phyloP scores from a whole-genome alignment of 2,329 filamentous ascomycete genomes.

The Phyllosticta citrichinensis region DNA sequence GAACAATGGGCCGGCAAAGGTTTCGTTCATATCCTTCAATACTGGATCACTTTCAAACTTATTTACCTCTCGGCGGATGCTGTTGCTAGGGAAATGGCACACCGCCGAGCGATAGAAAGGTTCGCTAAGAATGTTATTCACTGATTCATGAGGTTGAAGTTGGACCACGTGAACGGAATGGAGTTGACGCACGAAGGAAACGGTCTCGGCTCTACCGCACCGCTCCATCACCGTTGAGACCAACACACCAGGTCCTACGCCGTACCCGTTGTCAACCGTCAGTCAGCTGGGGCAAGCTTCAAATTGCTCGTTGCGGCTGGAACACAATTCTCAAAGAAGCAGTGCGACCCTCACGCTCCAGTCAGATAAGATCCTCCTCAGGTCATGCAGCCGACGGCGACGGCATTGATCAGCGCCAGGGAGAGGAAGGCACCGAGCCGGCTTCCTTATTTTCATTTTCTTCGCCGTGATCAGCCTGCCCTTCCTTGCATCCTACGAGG shows the following conservation, averaged over 20 bases:
- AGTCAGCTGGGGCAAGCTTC: not conserved
- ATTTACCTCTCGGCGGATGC: not conserved
- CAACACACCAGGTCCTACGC: not conserved
- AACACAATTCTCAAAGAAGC: not conserved
- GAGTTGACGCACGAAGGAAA: not conserved
- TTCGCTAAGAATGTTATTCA: not conserved
- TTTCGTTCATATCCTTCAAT: not conserved
- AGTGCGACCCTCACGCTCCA: not conserved
- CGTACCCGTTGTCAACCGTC: not conserved
- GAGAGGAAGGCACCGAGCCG: not conserved
- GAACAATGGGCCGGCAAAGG: not conserved
- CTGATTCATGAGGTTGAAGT: not conserved
- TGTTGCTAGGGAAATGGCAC: not conserved
- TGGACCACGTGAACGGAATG: not conserved
- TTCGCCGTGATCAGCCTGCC: not conserved
- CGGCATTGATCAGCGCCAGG: not conserved
- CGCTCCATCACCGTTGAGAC: too few species aligned
- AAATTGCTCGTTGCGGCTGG: not conserved
- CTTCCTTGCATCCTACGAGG: not conserved
- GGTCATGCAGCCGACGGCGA: not conserved
- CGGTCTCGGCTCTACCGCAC: too few species aligned
- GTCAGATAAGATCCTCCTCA: not conserved
- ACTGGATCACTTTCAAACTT: not conserved
- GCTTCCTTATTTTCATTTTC: not conserved
- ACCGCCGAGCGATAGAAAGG: not conserved